Conservation (phyloP, 2,329 filamentous ascomycete species). For the Pyrenophora tritici-repentis region DNA sequence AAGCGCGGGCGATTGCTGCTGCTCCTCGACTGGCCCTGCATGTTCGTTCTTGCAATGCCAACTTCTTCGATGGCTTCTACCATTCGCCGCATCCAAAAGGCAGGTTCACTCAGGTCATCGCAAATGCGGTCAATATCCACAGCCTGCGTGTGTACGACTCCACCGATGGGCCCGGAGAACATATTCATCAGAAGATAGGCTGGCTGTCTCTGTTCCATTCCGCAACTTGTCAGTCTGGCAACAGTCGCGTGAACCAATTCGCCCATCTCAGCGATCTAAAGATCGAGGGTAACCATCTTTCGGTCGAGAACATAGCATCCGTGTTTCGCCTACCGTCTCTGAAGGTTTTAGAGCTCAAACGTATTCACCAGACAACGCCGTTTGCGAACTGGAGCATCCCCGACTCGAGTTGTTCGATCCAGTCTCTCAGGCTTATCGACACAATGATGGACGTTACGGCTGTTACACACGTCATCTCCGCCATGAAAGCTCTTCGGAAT, state of each 20-base stretch:
- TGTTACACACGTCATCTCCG: conserved; percentile 3
- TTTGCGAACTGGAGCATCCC: conserved; percentile 10
- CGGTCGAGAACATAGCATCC: background rate
- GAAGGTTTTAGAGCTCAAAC: background rate
- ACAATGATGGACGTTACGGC: conserved; percentile 9
- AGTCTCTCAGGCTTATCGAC: background rate
- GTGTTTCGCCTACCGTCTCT: conserved; percentile 10
- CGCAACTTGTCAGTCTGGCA: background rate
- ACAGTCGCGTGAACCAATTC: background rate
- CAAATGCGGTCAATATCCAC: background rate
- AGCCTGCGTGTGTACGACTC: background rate
- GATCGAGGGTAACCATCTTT: background rate
- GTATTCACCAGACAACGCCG: background rate
- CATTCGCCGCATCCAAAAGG: background rate
- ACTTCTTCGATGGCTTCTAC: background rate
- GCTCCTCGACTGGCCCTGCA: background rate
- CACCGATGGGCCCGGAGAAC: too few relatives aligned
- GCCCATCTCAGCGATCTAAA: conserved; percentile 44
- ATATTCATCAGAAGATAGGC: background rate
- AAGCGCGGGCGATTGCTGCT: background rate
- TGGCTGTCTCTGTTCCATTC: conserved; percentile 4
- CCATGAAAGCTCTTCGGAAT: conserved; percentile 5
- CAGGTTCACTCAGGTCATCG: background rate
- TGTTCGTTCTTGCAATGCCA: background rate
- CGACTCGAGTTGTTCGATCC: conserved; percentile 3